Conservation (phyloP, 2,329 filamentous ascomycete genomes). For the Aureobasidium sp. region DNA sequence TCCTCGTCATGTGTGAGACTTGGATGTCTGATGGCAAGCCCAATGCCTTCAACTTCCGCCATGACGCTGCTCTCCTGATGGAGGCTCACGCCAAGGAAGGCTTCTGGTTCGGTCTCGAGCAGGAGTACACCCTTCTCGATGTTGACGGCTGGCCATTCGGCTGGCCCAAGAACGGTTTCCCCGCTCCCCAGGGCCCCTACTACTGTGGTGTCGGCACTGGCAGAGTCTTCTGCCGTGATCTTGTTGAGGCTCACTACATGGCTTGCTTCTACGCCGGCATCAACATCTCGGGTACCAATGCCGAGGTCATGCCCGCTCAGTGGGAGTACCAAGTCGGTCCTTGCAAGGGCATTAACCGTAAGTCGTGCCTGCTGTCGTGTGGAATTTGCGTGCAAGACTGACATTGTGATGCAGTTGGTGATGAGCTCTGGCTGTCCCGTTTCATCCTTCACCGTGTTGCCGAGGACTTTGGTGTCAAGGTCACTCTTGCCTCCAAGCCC, state of each 20-base stretch:
- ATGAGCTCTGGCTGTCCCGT: slow-evolving; percentile 90
- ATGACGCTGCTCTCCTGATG: slow-evolving; percentile 86
- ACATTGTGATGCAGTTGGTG: slow-evolving; percentile 58
- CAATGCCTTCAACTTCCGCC: slow-evolving; percentile 98
- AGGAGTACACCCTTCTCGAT: slow-evolving; percentile 94
- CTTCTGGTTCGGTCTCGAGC: slow-evolving; percentile 97
- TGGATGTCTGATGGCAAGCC: slow-evolving; percentile 90
- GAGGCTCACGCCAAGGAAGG: slow-evolving; percentile 70
- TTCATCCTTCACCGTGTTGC: slow-evolving; percentile 86
- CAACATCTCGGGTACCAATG: slow-evolving; percentile 96
- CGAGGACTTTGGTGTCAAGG: slow-evolving; percentile 93
- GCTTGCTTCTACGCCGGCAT: slow-evolving; percentile 81
- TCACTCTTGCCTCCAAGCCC: slow-evolving; percentile 92
- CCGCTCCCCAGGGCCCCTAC: slow-evolving; percentile 87
- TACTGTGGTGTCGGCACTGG: slow-evolving; percentile 97
- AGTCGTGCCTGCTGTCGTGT: slow-evolving; percentile 27
- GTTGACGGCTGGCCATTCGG: slow-evolving; percentile 81
- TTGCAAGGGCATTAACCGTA: slow-evolving; percentile 74
- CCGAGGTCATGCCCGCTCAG: slow-evolving; percentile 95
- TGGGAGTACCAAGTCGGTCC: slow-evolving; percentile 98
- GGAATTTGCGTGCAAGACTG: not conserved
- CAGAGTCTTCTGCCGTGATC: slow-evolving; percentile 96
- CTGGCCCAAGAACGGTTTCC: slow-evolving; percentile 82
- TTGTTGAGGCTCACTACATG: slow-evolving; percentile 92
- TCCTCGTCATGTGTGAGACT: slow-evolving; percentile 89